Conservation (phyloP, 345 rosid species). For the Eutrema heterophyllum region DNA sequence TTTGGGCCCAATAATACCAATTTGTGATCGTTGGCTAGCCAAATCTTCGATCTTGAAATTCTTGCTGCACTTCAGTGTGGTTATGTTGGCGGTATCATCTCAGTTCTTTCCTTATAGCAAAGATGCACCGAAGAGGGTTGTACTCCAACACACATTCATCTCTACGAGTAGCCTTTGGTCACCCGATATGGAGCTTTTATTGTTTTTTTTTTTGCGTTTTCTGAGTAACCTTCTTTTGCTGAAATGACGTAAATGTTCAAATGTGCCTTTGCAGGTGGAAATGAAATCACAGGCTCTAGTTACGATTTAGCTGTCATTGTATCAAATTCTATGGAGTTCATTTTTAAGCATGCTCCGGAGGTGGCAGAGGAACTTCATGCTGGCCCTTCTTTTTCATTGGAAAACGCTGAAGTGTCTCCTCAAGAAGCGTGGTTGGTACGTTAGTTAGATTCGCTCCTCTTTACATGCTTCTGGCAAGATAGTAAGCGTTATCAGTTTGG, state of each 20-base stretch:
- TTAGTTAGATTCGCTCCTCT: not conserved
- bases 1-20: conserved; percentile 75
- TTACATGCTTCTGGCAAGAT: not conserved
- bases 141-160: conserved; percentile 72
- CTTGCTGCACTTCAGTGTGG: no score
- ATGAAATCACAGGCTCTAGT: conserved; percentile 52
- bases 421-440: conserved; percentile 68
- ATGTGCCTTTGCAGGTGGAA: conserved; percentile 48
- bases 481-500: not conserved
- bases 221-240: not conserved
- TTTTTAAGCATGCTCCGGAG: conserved; percentile 71
- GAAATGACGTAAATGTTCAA: not conserved
- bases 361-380: conserved; percentile 52
- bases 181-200: not conserved
- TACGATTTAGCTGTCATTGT: conserved; percentile 74
- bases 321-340: conserved; percentile 69
- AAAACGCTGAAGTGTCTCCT: conserved; percentile 44
- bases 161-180: conserved; percentile 54
- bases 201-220: not conserved
- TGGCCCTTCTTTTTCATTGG: conserved; percentile 47
- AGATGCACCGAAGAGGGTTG: conserved; percentile 84
- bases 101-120: conserved; percentile 89
- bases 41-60: conserved; percentile 59
- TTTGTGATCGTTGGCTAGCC: conserved; percentile 76
- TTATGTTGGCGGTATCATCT: conserved; percentile 83